Conservation (phyloP, 2,329 filamentous ascomycete species). For the Botrytis fragariae region DNA sequence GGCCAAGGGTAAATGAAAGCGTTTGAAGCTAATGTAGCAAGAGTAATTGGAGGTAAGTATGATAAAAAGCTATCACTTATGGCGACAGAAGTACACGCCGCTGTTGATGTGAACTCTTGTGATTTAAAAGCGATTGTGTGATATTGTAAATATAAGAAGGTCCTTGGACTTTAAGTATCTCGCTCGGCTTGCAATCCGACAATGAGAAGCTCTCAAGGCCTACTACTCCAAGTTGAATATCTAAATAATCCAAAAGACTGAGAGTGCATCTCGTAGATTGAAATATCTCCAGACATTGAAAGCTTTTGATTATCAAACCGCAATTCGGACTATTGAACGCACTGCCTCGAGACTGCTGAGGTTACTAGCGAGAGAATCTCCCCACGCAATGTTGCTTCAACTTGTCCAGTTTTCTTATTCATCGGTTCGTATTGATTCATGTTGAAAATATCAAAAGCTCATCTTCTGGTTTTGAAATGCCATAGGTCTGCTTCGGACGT, state of each 20-base stretch:
- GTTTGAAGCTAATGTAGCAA: no score
- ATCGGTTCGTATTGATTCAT: not conserved
- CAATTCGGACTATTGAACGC: not conserved
- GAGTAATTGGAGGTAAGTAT: not conserved
- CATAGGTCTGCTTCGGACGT: not conserved
- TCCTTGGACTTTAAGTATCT: not conserved
- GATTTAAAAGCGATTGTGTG: not conserved
- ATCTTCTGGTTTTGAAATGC: not conserved
- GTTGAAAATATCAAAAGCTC: no score
- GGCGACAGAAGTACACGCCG: not conserved
- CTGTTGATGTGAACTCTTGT: not conserved
- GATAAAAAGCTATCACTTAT: no score
- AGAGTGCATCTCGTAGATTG: not conserved
- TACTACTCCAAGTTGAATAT: not conserved
- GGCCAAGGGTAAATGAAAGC: not conserved
- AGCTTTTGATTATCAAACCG: not conserved
- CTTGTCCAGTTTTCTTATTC: not conserved
- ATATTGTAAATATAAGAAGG: not conserved
- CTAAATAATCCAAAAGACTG: not conserved
- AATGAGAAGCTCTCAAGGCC: not conserved
- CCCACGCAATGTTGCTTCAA: not conserved
- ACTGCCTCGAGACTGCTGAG: not conserved
- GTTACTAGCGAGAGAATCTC: not conserved
- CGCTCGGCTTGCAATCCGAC: not conserved
- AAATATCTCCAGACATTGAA: not conserved